Conservation (phyloP, 2,329 filamentous ascomycete genomes). For the Phialophora expanda region DNA sequence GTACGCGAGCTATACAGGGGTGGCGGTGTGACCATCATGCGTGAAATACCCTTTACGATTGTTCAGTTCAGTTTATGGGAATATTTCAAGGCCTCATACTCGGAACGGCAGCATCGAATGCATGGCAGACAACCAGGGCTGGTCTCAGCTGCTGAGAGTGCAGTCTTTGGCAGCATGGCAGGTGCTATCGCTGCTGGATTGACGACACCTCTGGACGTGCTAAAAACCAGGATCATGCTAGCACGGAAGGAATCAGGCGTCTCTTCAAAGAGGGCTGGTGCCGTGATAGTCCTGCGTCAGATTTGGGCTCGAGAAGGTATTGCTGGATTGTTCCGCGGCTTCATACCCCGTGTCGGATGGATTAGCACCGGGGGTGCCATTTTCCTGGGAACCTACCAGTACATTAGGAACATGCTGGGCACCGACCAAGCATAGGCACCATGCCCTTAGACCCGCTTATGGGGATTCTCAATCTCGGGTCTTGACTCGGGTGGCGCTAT, state of each 20-base stretch:
- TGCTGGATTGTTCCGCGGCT: slow-evolving; percentile 54
- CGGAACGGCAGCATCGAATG: slow-evolving; percentile 60
- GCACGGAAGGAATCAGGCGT: slow-evolving; percentile 66
- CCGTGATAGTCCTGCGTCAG: slow-evolving; percentile 61
- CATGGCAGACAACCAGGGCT: slow-evolving; percentile 49
- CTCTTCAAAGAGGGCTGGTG: slow-evolving; percentile 44
- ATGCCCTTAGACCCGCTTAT: neutral
- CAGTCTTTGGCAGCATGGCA: slow-evolving; percentile 79
- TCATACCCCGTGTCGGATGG: slow-evolving; percentile 86
- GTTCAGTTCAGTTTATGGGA: slow-evolving; percentile 99
- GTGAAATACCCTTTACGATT: slow-evolving; percentile 96
- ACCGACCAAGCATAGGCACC: neutral
- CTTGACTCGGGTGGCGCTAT: too few species aligned
- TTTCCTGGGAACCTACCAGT: slow-evolving; percentile 92
- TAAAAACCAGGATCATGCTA: slow-evolving; percentile 97
- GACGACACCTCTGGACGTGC: slow-evolving; percentile 91
- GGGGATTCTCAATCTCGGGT: too few species aligned
- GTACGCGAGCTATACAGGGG: slow-evolving; percentile 88
- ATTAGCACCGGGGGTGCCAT: slow-evolving; percentile 94
- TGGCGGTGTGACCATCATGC: slow-evolving; percentile 88
- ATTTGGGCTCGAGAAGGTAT: slow-evolving; percentile 62
- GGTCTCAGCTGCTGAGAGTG: slow-evolving; percentile 77
- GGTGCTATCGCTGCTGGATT: slow-evolving; percentile 84
- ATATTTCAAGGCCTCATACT: slow-evolving; percentile 70
- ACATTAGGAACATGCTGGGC: slow-evolving; percentile 28